Base-by-base conservation (phyloP, 2,329 filamentous ascomycete genomes). In the Aspergillus pseudonomiae region DNA sequence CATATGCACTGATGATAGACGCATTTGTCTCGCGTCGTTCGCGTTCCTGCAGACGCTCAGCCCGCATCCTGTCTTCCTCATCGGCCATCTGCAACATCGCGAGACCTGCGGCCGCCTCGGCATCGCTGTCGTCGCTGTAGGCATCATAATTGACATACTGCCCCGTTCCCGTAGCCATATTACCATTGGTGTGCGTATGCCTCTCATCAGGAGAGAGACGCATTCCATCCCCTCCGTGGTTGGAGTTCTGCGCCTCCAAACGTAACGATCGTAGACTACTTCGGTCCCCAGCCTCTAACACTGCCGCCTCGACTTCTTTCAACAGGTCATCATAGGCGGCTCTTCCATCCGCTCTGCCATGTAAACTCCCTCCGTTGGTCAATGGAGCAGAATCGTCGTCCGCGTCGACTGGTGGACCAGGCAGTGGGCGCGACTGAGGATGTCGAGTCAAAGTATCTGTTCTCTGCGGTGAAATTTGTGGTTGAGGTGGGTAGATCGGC, bases 81-180 rank as follows among this genome's bases (percentile, higher is more conserved):
- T 96, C 93, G 5, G 93, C 93, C 79, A 94, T 88, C 63, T 89
- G 88, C 85, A 98, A 88, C 68, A 93, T 93, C 74, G 91, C 86
- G 58, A 96, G 81, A 19, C 95, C 94, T 64, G 92, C 92, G 45
- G 91, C 89, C 24, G 91, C 94, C 77, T 97, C 94, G 0, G 91
- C 88, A 73, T 98, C 94, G 73, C 93, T 96, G 57, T 96, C 93
- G 60, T 94, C 91, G 66, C 83, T 83, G 69, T 84, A 84, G 6
- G 80, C 79, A 64, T 79, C 80, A 63, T 82, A 81, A 64, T 82
- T 81, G 45, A 81, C 76, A 63, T 80, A 79, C 57, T 82, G 75
- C 60, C 80, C 79, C 2, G 77, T 74, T 4, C 77, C 80, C 5
- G 81, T 82, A 5, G 79, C 72, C 66, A 79, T 73, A 73, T 82